Evolutionary conservation across 2,329 filamentous ascomycete genomes (phyloP).

Genomic region (Xylariaceae sp.): DNA sequence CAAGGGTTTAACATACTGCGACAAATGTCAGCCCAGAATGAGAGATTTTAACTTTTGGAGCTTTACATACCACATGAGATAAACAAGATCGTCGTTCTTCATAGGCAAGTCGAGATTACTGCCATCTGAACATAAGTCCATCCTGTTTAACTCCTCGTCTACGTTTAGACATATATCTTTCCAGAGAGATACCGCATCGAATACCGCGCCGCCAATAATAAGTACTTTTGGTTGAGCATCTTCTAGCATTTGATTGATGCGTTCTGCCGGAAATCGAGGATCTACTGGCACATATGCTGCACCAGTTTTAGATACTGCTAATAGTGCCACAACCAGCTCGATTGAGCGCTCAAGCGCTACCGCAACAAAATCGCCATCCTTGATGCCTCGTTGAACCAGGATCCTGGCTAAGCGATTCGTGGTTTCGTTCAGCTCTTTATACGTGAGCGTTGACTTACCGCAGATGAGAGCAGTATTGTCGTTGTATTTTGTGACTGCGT

Average conservation of each 20-base stretch:
- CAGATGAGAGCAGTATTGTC: conserved; percentile 22
- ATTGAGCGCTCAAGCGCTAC: conserved; percentile 27
- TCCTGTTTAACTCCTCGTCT: conserved; percentile 12
- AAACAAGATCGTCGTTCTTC: too few relatives aligned
- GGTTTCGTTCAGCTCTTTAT: conserved; percentile 20
- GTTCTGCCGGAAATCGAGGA: conserved; percentile 26
- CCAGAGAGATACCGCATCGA: conserved; percentile 13
- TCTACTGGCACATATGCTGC: conserved; percentile 34
- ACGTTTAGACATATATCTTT: conserved; percentile 19
- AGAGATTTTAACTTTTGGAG: too few relatives aligned
- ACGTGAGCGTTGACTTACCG: conserved; percentile 17
- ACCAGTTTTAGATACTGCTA: conserved; percentile 29
- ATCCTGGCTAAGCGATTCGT: conserved; percentile 22
- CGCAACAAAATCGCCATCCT: conserved; percentile 26
- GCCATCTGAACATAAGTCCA: too few relatives aligned
- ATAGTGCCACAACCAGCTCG: conserved; percentile 23
- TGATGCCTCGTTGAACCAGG: conserved; percentile 18
- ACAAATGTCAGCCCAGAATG: too few relatives aligned
- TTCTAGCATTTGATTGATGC: conserved; percentile 28
- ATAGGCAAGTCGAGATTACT: too few relatives aligned
- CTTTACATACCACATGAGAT: too few relatives aligned
- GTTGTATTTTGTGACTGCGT: conserved; percentile 7
- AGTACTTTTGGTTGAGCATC: conserved; percentile 27
- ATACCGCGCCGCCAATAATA: conserved; percentile 10
- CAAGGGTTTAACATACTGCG: too few relatives aligned